These are phyloP conservation scores for Gossypium sturtianum DNA, from an alignment of 345 rosid genomes.

Conservation along the genomic window DNA sequence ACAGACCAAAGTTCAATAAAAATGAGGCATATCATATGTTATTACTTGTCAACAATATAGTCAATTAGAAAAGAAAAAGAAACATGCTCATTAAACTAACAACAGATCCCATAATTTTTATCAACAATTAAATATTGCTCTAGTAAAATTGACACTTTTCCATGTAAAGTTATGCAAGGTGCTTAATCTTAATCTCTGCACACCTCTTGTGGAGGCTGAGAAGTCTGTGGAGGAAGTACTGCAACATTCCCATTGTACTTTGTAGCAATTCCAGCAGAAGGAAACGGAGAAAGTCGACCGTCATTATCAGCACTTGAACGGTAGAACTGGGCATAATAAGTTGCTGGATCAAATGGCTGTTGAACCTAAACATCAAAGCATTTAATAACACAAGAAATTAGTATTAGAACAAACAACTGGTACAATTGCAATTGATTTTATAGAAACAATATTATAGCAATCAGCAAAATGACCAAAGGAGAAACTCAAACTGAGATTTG, in stretches of 20 bases:
- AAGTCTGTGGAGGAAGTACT: conserved; percentile 59
- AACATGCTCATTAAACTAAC: background rate
- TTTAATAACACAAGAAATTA: conserved; percentile 17
- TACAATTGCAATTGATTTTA: background rate
- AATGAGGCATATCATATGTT: background rate
- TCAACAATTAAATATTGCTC: background rate
- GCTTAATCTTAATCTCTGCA: conserved; percentile 14
- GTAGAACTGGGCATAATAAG: conserved; percentile 76
- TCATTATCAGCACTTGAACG: conserved; percentile 61
- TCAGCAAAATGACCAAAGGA: background rate
- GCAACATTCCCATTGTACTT: conserved; percentile 79
- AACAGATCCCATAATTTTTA: background rate
- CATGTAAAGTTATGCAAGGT: conserved; percentile 6
- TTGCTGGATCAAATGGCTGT: conserved; percentile 75
- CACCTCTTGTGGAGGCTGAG: conserved; percentile 89
- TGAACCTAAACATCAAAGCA: conserved; percentile 46
- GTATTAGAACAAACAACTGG: conserved; percentile 14
- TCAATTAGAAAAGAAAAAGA: background rate
- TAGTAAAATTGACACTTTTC: background rate
- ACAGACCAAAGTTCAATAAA: background rate
- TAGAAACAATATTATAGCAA: background rate
- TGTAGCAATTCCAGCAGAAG: conserved; percentile 58
- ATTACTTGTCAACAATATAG: background rate
- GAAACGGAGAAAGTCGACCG: conserved; percentile 79
- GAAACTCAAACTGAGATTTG: conserved; percentile 1